phyloP scores from a whole-genome alignment of 225 moss, liverwort and hornwort genomes.

The Ulota crispa region DNA sequence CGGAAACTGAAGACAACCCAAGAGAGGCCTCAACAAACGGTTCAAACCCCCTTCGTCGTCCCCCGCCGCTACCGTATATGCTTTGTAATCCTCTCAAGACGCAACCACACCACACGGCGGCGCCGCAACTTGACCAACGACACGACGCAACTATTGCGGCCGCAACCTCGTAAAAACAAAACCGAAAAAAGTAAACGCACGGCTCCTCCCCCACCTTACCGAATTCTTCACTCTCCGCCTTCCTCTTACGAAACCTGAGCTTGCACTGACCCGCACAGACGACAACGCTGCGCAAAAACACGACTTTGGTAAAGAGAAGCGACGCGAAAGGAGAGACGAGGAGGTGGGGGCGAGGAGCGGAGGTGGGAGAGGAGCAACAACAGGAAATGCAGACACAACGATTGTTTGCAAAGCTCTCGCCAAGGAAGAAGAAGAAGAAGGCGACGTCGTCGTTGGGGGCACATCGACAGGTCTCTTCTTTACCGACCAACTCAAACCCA shows the following conservation, averaged over 20 bases:
- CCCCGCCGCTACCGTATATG: not conserved
- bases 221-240: not conserved
- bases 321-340: not conserved
- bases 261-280: not conserved
- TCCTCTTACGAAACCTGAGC: conserved; percentile 4
- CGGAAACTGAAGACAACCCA: conserved; percentile 1
- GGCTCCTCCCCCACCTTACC: conserved; percentile 2
- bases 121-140: not conserved
- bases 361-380: not conserved
- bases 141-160: not conserved
- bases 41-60: not conserved
- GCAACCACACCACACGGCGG: conserved; percentile 2
- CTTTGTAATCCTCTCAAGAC: conserved; percentile 5
- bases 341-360: not conserved
- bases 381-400: not conserved
- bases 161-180: not conserved
- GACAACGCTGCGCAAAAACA: not conserved
- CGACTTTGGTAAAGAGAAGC: not conserved
- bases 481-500: conserved; percentile 24
- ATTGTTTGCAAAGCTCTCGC: not conserved
- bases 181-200: not conserved
- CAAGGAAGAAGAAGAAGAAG: not conserved
- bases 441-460: not conserved
- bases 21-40: conserved; percentile 6
- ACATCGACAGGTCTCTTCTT: conserved; percentile 12